Base-by-base conservation (phyloP, 495 filamentous ascomycete species). In the Lophiostoma macrostomum region DNA sequence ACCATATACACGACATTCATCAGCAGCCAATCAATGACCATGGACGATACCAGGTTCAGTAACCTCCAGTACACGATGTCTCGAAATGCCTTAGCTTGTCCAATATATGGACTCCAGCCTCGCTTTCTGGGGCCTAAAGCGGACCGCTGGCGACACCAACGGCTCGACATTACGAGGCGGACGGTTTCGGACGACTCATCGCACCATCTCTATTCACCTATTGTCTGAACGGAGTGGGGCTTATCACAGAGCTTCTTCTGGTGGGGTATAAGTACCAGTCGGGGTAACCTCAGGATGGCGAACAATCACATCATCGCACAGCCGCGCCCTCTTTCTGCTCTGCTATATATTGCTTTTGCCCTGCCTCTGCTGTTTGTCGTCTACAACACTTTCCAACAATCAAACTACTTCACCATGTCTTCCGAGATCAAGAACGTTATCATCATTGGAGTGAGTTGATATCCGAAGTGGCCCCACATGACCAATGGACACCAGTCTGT, bases 341-440 rank as follows among this genome's bases (percentile, higher is more conserved):
- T 47, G 24, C 18, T 51, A 37, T 58, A 57, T 49, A 27, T 58
- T 10, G n/a, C 47, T 25, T 23, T 20, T 13, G 25, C 47, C 8
- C 30, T 53, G 13, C 47, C 47, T 3, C 22, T 58, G 8, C 8
- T 58, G 4, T 28, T 45, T 5, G 20, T 53, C 10, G 12, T 58
- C n/a, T n/a, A n/a, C n/a, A n/a, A n/a, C 23, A 52, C 6, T 22
- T 34, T 40, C 3, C 41, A 58, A 23, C 48, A 31, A 23, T 13
- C 12, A 3, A 28, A 35, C 41, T 30, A 29, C 43, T 28, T 24
- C 28, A 48, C 22, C 8, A 52, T 56, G 52, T 56, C 58, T 20
- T 53, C 57, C 23, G 57, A 60, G 35, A 57, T 62, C 48, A 62
- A 62, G 53, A 62, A 62, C 30, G 53, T 62, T 19, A 32, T 56